Evolutionary conservation across 148 eudicot genomes (phyloP).

Genomic region (Spergularia bocconei): DNA sequence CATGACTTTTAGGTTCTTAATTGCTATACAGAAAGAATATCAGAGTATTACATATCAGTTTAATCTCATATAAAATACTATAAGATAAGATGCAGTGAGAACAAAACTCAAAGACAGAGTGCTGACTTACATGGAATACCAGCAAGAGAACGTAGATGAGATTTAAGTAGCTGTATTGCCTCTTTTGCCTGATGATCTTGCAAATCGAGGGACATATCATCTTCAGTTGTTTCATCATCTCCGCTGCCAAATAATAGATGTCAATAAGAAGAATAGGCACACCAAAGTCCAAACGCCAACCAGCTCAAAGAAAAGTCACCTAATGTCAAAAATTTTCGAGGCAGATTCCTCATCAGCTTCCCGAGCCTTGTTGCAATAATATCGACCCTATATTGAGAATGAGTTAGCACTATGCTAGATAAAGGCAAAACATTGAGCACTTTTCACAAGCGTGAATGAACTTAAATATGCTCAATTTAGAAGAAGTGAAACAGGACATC

Average conservation of each 20-base stretch:
- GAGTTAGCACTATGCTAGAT: background rate
- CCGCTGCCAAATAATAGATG: background rate
- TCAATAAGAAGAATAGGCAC: background rate
- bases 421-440: background rate
- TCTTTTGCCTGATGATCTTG: constrained; percentile 38
- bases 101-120: background rate
- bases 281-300: background rate
- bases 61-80: background rate
- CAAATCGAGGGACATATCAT: constrained; percentile 38
- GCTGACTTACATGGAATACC: constrained; percentile 45
- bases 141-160: constrained; percentile 44
- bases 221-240: constrained; percentile 27
- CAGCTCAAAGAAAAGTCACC: constrained; percentile 24
- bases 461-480: background rate
- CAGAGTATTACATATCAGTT: background rate
- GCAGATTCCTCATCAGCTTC: constrained; percentile 55
- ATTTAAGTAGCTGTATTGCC: constrained; percentile 40
- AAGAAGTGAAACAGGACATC: background rate
- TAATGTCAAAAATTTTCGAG: constrained; percentile 31
- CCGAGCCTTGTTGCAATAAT: constrained; percentile 39
- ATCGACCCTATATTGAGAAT: constrained; percentile 34
- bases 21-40: constrained; percentile 30
- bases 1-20: constrained; percentile 35
- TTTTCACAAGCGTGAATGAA: constrained; percentile 1
- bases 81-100: background rate